These are phyloP conservation scores for Thuja plicata DNA, from an alignment of 83 land plant species.

Conservation along the genomic window DNA sequence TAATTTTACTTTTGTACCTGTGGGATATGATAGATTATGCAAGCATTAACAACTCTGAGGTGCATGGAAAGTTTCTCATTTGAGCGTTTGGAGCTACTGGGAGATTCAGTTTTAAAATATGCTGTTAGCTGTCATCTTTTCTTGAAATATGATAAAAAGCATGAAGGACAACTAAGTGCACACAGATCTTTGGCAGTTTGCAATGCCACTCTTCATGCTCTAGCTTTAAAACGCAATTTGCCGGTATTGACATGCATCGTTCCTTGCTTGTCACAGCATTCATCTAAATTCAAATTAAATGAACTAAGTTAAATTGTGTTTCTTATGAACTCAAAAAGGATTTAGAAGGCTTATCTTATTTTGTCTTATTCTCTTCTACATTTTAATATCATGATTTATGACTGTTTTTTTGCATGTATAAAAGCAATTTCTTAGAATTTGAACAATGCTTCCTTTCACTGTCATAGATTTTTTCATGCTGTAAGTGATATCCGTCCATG, in stretches of 20 bases:
- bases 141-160: slow-evolving; percentile 63
- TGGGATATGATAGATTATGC: slow-evolving; percentile 57
- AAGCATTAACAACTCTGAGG: slow-evolving; percentile 85
- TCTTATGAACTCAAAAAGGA: neutral
- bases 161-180: slow-evolving; percentile 88
- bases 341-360: neutral
- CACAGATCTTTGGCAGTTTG: slow-evolving; percentile 56
- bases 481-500: neutral
- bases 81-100: slow-evolving; percentile 88
- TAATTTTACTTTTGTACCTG: neutral
- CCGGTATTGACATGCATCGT: slow-evolving; percentile 32
- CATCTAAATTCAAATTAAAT: neutral
- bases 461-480: neutral
- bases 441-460: neutral
- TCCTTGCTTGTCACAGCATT: neutral
- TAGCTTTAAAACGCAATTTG: slow-evolving; percentile 59
- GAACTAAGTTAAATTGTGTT: neutral
- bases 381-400: neutral
- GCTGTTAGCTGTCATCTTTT: slow-evolving; percentile 80
- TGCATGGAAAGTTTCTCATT: slow-evolving; percentile 81
- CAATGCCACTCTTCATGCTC: slow-evolving; percentile 73
- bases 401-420: neutral
- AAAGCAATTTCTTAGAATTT: neutral
- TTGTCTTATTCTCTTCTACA: neutral
- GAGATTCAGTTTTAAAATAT: slow-evolving; percentile 94